Conservation (phyloP, 129 eudicot genomes). For the Artemisia argyi region DNA sequence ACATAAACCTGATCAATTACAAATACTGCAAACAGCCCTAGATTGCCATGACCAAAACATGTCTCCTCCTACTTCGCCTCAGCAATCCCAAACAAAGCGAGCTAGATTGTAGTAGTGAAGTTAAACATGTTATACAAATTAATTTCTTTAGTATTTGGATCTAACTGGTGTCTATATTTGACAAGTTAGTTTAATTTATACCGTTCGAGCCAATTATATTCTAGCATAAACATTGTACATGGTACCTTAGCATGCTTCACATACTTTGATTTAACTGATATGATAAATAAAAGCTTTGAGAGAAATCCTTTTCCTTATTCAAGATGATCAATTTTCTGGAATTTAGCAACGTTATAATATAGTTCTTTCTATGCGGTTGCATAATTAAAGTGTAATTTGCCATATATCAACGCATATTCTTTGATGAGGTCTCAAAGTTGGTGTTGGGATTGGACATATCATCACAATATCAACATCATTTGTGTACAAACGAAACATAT, state of each 20-base stretch:
- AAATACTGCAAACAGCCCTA: not conserved
- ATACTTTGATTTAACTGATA: not conserved
- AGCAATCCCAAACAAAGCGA: conserved; percentile 25
- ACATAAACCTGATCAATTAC: conserved; percentile 12
- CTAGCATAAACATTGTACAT: not conserved
- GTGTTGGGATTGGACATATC: too few relatives aligned
- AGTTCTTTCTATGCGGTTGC: too few relatives aligned
- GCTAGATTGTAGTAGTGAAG: conserved; percentile 21
- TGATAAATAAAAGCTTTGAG: not conserved
- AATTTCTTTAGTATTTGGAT: conserved; percentile 4
- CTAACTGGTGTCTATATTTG: conserved; percentile 7
- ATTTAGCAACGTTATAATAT: too few relatives aligned
- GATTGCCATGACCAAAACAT: conserved; percentile 18
- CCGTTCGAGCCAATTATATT: not conserved
- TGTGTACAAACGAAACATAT: too few relatives aligned
- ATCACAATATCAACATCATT: too few relatives aligned
- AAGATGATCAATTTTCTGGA: too few relatives aligned
- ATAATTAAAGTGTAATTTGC: too few relatives aligned
- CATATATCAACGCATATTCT: too few relatives aligned
- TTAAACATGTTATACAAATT: not conserved
- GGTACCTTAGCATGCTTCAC: not conserved
- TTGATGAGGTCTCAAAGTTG: too few relatives aligned
- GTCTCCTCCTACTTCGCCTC: conserved; percentile 24
- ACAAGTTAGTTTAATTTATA: not conserved
- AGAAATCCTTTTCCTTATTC: too few relatives aligned